Conservation (phyloP, 306 rosid species). For the Trichosanthes truncata region DNA sequence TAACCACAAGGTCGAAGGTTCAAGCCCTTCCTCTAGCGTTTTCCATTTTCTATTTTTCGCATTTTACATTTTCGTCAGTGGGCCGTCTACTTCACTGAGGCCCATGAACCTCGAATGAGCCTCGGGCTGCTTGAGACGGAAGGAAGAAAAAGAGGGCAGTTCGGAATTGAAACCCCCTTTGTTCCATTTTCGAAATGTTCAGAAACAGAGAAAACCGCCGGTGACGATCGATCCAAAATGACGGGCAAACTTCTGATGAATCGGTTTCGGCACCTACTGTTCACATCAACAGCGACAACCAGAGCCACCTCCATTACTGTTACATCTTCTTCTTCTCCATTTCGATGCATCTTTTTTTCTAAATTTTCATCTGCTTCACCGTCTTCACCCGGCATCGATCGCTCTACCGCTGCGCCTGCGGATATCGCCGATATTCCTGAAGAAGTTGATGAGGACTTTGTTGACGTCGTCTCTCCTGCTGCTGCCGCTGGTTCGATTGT, state of each 20-base stretch:
- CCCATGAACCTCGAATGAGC: not conserved
- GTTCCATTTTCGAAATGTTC: not conserved
- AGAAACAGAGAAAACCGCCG: not conserved
- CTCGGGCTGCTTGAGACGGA: not conserved
- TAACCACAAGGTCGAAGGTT: conserved; percentile 12
- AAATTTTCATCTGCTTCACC: not conserved
- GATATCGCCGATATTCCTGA: conserved; percentile 16
- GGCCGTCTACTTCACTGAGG: not conserved
- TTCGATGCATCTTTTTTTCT: conserved; percentile 18
- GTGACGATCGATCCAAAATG: conserved; percentile 2
- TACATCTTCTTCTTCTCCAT: conserved; percentile 11
- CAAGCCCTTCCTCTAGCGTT: not conserved
- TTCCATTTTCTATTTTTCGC: not conserved
- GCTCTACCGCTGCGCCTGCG: conserved; percentile 16
- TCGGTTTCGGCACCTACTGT: conserved; percentile 8
- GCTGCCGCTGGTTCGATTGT: conserved; percentile 6
- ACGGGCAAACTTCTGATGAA: not conserved
- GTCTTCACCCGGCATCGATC: conserved; percentile 12
- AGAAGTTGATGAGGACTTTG: conserved; percentile 6
- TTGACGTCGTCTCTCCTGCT: conserved; percentile 1
- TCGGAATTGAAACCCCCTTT: not conserved
- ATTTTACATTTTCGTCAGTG: not conserved
- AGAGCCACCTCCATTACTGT: conserved; percentile 5
- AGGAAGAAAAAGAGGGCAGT: not conserved
- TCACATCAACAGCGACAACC: conserved; percentile 2